A percentile compares a stretch with the other conserved stretches of the same genome.
These are phyloP conservation scores for Blastobotrys capitulatus DNA, from an alignment of 1,139 yeast species.

Conservation along the genomic window DNA sequence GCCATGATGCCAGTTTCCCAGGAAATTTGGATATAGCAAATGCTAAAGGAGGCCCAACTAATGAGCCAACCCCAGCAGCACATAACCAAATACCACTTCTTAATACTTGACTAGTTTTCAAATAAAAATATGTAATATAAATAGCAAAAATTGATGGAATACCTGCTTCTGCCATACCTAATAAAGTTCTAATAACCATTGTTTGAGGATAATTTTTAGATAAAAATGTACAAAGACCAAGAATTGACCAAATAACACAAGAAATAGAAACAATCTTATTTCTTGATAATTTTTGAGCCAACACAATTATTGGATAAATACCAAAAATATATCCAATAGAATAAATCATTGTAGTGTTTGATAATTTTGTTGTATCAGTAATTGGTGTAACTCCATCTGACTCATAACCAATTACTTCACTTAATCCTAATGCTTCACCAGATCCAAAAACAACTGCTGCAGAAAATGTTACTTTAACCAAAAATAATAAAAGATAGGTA, in stretches of 20 bases:
- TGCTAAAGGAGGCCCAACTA: constrained; percentile 10
- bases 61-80: constrained; percentile 6
- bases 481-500: constrained; percentile 11
- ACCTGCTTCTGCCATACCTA: constrained; percentile 15
- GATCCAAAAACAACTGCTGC: constrained; percentile 9
- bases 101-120: constrained; percentile 13
- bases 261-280: constrained; percentile 32
- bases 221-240: constrained; percentile 12
- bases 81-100: constrained; percentile 13
- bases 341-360: constrained; percentile 43
- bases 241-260: constrained; percentile 14
- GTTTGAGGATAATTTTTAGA: constrained; percentile 13
- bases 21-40: constrained; percentile 10
- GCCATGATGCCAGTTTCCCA: constrained; percentile 14
- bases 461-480: constrained; percentile 33
- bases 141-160: constrained; percentile 16
- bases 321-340: constrained; percentile 44
- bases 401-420: constrained; percentile 26
- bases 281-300: constrained; percentile 48
- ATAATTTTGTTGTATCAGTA: constrained; percentile 38
- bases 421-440: constrained; percentile 6
- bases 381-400: constrained; percentile 30
- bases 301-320: constrained; percentile 40
- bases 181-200: constrained; percentile 12
- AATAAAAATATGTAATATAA: constrained; percentile 14